phyloP scores from a whole-genome alignment of 345 rosid species.

The Leavenworthia alabamica region DNA sequence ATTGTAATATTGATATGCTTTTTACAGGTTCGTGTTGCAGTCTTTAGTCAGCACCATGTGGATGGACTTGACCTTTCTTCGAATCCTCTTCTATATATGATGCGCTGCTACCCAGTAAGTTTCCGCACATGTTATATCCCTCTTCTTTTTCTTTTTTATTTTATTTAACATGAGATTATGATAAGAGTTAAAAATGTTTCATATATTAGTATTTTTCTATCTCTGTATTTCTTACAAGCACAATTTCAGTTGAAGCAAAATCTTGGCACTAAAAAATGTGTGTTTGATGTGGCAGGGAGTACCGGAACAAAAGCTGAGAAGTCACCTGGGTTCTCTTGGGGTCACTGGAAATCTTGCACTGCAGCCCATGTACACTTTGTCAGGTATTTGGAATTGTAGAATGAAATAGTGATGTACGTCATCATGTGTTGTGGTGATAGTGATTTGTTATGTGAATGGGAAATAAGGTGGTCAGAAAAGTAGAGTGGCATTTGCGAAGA shows the following conservation, averaged over 20 bases:
- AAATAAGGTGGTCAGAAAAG: constrained; percentile 93
- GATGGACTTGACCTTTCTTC: constrained; percentile 94
- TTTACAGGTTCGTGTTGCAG: constrained; percentile 92
- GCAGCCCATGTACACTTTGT: constrained; percentile 97
- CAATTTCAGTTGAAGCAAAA: not conserved
- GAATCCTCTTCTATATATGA: constrained; percentile 95
- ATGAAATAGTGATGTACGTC: too few relatives aligned
- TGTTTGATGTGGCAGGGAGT: constrained; percentile 71
- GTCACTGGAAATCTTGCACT: constrained; percentile 97
- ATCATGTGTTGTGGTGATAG: too few relatives aligned
- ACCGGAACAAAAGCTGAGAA: constrained; percentile 88
- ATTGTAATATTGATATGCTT: constrained; percentile 20
- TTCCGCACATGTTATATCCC: not conserved
- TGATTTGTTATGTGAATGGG: constrained; percentile 14
- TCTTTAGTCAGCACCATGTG: constrained; percentile 97
- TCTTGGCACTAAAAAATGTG: too few relatives aligned
- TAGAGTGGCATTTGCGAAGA: constrained; percentile 98
- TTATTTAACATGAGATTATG: not conserved
- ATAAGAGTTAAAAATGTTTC: not conserved
- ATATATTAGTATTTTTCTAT: not conserved
- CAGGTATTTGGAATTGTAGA: constrained; percentile 45
- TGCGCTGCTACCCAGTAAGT: constrained; percentile 97
- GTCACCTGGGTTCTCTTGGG: constrained; percentile 94
- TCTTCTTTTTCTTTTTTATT: not conserved
- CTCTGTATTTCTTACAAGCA: not conserved